These are phyloP conservation scores for Tricholoma bakamatsutake DNA, from an alignment of 768 basidiomycete genomes.

Conservation along the genomic window DNA sequence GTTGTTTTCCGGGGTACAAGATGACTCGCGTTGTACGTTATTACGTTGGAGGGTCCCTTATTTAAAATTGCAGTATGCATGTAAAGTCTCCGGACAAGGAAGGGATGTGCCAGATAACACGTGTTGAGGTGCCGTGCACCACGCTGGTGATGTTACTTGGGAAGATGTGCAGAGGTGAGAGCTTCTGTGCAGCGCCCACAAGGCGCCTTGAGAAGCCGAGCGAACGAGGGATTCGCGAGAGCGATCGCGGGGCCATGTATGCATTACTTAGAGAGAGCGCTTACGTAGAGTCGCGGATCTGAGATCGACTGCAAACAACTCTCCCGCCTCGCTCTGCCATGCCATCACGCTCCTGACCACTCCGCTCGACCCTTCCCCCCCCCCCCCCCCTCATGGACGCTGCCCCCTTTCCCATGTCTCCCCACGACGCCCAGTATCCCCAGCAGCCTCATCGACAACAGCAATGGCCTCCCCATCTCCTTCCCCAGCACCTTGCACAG, in stretches of 20 bases:
- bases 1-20: neutral
- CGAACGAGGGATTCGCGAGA: neutral
- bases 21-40: neutral
- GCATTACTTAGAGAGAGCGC: too few species aligned
- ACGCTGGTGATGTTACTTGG: too few species aligned
- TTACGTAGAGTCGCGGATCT: too few species aligned
- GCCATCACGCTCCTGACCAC: too few species aligned
- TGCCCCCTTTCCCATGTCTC: neutral
- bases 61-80: neutral
- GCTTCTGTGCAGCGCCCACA: neutral
- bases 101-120: too few species aligned
- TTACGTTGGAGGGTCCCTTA: neutral
- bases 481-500: neutral
- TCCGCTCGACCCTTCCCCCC: too few species aligned
- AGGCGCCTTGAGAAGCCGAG: neutral
- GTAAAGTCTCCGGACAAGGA: too few species aligned
- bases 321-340: too few species aligned
- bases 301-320: too few species aligned
- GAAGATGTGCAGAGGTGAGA: neutral
- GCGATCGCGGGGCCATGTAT: too few species aligned
- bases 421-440: neutral
- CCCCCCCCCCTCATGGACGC: neutral
- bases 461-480: slow-evolving; percentile 4
- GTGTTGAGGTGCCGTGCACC: too few species aligned
- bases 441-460: neutral